Conservation (phyloP, 139 green algal species). For the Zygnema cylindricum region DNA sequence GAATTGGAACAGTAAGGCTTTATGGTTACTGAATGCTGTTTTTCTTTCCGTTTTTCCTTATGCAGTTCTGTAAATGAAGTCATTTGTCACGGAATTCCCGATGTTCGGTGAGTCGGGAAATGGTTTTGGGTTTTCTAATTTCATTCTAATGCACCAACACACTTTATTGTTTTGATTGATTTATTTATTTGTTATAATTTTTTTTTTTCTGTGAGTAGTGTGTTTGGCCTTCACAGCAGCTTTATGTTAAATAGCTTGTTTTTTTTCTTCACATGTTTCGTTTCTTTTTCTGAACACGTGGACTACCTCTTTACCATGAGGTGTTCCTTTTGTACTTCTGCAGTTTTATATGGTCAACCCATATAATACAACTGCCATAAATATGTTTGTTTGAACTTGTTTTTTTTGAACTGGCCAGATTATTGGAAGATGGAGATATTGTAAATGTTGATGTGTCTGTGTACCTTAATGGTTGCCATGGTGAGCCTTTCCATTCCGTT, state of each 20-base stretch:
- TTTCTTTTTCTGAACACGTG: not conserved
- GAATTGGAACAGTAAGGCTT: too few species aligned
- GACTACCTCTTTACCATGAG: not conserved
- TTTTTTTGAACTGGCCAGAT: too few species aligned
- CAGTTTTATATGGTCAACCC: not conserved
- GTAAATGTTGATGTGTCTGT: slow-evolving; percentile 96
- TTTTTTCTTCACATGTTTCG: not conserved
- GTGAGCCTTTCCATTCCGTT: slow-evolving; percentile 38
- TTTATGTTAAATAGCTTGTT: not conserved
- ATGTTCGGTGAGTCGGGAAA: slow-evolving; percentile 67
- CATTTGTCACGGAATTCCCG: slow-evolving; percentile 98
- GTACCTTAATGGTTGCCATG: slow-evolving; percentile 88
- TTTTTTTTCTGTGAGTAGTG: too few species aligned
- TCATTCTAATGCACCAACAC: too few species aligned
- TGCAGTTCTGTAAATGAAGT: slow-evolving; percentile 91
- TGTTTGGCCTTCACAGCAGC: too few species aligned
- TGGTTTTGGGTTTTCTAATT: not conserved
- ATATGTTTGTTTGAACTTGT: too few species aligned
- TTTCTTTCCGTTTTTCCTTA: too few species aligned
- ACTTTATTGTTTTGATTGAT: too few species aligned
- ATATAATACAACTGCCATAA: too few species aligned
- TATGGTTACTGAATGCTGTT: too few species aligned
- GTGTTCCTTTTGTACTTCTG: not conserved
- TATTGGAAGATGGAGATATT: slow-evolving; percentile 93
- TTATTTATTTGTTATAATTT: too few species aligned